Base-by-base conservation (phyloP, 257 asterid species). In the Capsicum pubescens region DNA sequence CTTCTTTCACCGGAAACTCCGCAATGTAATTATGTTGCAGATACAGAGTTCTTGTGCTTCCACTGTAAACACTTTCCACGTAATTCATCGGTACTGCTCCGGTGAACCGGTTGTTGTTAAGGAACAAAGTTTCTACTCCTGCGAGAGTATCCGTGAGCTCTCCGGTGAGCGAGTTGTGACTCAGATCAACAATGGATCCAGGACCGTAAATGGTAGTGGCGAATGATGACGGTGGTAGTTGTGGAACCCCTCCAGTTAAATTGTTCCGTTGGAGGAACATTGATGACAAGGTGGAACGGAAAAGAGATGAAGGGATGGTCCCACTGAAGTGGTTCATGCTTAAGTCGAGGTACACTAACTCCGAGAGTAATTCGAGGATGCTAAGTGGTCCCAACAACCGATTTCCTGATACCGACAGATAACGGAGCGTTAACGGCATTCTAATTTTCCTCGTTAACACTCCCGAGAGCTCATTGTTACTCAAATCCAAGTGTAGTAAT, bases 181-280 rank as follows among this genome's bases (percentile, higher is more conserved):
- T 94, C 36, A 94, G 88, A 83, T 94, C 98, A 7, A 93, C 88
- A 0, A 85, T 86, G 86, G 98, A 89, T 12, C 93, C 93, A 52
- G 19, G 79, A 5, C 84, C 85, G 48, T 83, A 57, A 0, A 54
- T 68, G 83, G 85, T 72, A 58, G 56, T 4, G 16, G 71, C 9
- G 12, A 74, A 12, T 1, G 80, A 12, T 7, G 39, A 8, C 2
- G 55, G 87, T 9, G 87, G 86, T 39, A 86, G 76, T 1, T 13
- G 84, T 26, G 96, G 95, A 90, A 94, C 85, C 74, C 86, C 84
- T 6, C 98, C 98, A 0, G 98, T 87, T 4, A 94, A 89, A 88
- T 94, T 92, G 92, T 94, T 94, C 97, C 98, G 94, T 89, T 94
- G 98, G 89, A 94, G 95, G 48, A 90, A 87, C 66, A 94, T 79